Evolutionary conservation across 805 yeast species (phyloP), one percentile per base, ranked within the genome.

Genomic region (Cyberlindnera samutprakarnensis): DNA sequence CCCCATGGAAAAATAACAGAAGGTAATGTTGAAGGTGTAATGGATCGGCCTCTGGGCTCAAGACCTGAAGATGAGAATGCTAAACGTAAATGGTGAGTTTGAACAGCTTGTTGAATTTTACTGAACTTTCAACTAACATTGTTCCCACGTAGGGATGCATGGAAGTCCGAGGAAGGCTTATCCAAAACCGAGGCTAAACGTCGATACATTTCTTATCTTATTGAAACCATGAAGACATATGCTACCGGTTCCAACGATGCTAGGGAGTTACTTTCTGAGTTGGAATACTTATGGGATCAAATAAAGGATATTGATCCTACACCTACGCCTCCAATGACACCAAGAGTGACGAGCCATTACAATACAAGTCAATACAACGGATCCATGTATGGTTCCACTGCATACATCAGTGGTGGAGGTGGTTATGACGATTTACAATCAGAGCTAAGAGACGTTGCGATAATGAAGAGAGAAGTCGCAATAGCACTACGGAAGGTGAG

Each of bases 211-310:
- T 65, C 75, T 23, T 73, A 65, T 39, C 65, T 85, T 24, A 72
- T 86, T 18, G 78, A 77, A 30, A 78, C 92, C 6, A 79, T 85
- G 87, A 62, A 65, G 36, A 59, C 68, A 3, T 79, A 78, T 44
- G 87, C 86, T 14, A 66, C 74, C 42, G 78, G 79, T 9, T 71
- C 85, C 1, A 59, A 64, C 39, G 86, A 77, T 44, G 77, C 87
- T 1, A 55, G 78, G 14, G 85, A 77, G 46, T 62, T 78, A 32
- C 61, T 80, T 33, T 56, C 64, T 27, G 92, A 83, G 46, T 64
- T 85, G 42, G 88, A 82, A 50, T 70, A 66, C 42, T 57, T 79
- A 25, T 84, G 88, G 87, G 80, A 76, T 52, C 86, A 77, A 49
- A 73, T 79, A 38, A 73, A 70, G 43, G 74, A 74, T 44, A 42